Percentiles rank a stretch among this genome's conserved stretches.
These are phyloP conservation scores for Suillus variegatus DNA, from an alignment of 768 basidiomycete genomes.

Conservation along the genomic window DNA sequence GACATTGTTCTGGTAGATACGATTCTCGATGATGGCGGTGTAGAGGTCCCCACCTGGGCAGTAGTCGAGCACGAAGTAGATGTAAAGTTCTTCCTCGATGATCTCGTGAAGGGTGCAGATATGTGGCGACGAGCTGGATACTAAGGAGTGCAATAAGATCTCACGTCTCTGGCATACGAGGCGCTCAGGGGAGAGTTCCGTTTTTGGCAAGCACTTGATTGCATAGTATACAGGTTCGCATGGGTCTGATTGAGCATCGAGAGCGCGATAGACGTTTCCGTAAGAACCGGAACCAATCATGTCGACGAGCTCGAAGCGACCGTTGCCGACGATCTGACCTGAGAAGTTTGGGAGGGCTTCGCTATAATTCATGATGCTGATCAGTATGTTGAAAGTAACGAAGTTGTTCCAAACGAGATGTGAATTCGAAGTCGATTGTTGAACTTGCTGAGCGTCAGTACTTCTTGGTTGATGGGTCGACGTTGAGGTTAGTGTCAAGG, in stretches of 20 bases:
- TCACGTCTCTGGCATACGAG: constrained; percentile 68
- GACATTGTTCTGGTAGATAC: constrained; percentile 57
- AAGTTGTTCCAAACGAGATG: background rate
- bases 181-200: constrained; percentile 53
- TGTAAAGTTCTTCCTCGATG: constrained; percentile 56
- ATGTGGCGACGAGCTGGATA: constrained; percentile 53
- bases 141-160: constrained; percentile 54
- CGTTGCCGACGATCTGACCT: constrained; percentile 53
- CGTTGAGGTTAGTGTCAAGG: constrained; percentile 7
- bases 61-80: constrained; percentile 69
- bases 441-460: constrained; percentile 4
- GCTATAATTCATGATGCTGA: constrained; percentile 3
- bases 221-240: constrained; percentile 53
- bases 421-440: background rate
- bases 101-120: constrained; percentile 70
- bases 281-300: constrained; percentile 75
- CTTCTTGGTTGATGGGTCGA: constrained; percentile 3
- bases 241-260: constrained; percentile 46
- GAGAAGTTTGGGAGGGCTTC: constrained; percentile 48
- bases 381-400: constrained; percentile 5
- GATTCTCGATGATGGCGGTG: constrained; percentile 60
- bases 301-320: constrained; percentile 60
- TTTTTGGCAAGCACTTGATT: constrained; percentile 73
- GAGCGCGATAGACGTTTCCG: constrained; percentile 74
- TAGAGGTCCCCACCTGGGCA: constrained; percentile 69